A percentile compares a stretch with the other conserved stretches of the same genome.
These are phyloP conservation scores for Komagataella mondaviorum DNA, from an alignment of 805 yeast species.

Conservation along the genomic window DNA sequence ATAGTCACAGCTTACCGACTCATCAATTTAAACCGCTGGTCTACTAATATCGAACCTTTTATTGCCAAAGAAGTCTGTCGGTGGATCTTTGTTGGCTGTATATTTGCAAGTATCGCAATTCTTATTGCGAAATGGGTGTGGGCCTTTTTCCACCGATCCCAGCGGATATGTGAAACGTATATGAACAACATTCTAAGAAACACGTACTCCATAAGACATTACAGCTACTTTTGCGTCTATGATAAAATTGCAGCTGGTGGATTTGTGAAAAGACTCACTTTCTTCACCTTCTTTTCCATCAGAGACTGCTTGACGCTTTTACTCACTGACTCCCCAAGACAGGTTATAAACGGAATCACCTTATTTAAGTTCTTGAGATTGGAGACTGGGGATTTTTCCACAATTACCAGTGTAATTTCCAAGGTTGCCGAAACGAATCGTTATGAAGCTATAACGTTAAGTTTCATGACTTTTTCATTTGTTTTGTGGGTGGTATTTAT, in stretches of 20 bases:
- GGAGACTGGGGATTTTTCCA: constrained; percentile 11
- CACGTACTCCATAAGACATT: constrained; percentile 41
- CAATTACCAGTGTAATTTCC: constrained; percentile 21
- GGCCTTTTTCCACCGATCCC: constrained; percentile 47
- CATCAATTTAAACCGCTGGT: constrained; percentile 62
- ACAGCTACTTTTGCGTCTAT: constrained; percentile 60
- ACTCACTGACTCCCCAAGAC: constrained; percentile 80
- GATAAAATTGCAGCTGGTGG: constrained; percentile 54
- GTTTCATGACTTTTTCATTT: constrained; percentile 67
- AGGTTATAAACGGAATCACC: constrained; percentile 70
- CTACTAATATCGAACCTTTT: constrained; percentile 32
- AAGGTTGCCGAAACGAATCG: constrained; percentile 46
- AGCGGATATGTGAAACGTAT: constrained; percentile 57
- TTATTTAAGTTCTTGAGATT: constrained; percentile 36
- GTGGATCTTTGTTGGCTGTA: constrained; percentile 77
- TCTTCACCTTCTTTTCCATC: constrained; percentile 50
- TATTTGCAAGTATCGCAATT: constrained; percentile 51
- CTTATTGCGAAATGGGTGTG: constrained; percentile 40
- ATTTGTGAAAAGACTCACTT: constrained; percentile 53
- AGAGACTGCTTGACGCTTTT: constrained; percentile 45
- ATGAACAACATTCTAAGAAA: constrained; percentile 51
- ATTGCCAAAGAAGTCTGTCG: constrained; percentile 36
- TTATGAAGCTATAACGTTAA: constrained; percentile 56
- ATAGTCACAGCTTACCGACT: constrained; percentile 67
- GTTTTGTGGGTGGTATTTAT: constrained; percentile 62